Percentiles rank a stretch among this genome's conserved stretches.
Evolutionary conservation across 2,329 filamentous ascomycete genomes (phyloP).

Genomic region (Lecanicillium sp.): DNA sequence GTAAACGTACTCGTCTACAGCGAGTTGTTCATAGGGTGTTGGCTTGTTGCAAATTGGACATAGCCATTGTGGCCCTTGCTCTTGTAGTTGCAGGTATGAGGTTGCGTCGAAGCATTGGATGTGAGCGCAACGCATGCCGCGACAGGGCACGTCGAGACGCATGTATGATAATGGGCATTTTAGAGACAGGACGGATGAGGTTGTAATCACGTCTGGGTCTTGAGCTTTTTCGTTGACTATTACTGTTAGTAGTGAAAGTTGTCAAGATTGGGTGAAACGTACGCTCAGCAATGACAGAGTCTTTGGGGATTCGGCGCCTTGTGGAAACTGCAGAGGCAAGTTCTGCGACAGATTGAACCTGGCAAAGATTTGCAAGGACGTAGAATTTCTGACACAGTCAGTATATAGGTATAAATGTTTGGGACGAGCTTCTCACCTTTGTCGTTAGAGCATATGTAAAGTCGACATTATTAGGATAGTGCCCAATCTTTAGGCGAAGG

Average conservation of each 20-base stretch:
- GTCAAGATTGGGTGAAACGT: constrained; percentile 24
- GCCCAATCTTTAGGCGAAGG: constrained; percentile 55
- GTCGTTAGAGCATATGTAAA: constrained; percentile 89
- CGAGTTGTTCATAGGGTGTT: constrained; percentile 71
- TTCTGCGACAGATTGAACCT: constrained; percentile 59
- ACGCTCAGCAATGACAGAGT: constrained; percentile 79
- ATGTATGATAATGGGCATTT: constrained; percentile 89
- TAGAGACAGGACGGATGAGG: constrained; percentile 78
- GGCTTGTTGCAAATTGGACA: constrained; percentile 88
- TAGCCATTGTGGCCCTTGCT: constrained; percentile 94
- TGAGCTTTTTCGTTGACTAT: constrained; percentile 72
- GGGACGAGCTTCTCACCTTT: constrained; percentile 51
- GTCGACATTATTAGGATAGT: constrained; percentile 68
- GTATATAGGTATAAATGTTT: constrained; percentile 1
- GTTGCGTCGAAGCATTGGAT: constrained; percentile 92
- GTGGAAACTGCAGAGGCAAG: constrained; percentile 60
- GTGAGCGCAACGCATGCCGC: constrained; percentile 73
- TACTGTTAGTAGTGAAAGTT: constrained; percentile 13
- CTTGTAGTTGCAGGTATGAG: constrained; percentile 86
- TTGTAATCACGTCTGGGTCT: constrained; percentile 83
- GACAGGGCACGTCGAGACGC: constrained; percentile 70
- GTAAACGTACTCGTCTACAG: constrained; percentile 69
- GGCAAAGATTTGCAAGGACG: constrained; percentile 67
- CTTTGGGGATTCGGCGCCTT: constrained; percentile 67
- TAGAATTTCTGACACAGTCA: constrained; percentile 53